These are phyloP conservation scores for Dentipellis fragilis DNA, from an alignment of 768 basidiomycete species.

Conservation along the genomic window DNA sequence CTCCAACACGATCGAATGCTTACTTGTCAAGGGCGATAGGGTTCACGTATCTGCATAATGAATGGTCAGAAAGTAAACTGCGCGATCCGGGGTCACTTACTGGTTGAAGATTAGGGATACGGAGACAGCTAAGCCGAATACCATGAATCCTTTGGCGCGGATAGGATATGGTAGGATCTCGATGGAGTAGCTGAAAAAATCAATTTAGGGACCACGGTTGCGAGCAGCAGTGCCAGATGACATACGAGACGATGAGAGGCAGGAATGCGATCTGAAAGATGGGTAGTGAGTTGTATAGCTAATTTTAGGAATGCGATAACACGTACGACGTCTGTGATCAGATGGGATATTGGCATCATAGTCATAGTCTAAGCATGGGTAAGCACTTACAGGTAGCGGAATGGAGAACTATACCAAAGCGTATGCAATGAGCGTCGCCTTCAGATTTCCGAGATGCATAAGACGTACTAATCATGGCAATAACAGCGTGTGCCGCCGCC, in stretches of 20 bases:
- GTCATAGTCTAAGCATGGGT: neutral
- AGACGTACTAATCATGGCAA: conserved; percentile 34
- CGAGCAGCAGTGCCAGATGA: neutral
- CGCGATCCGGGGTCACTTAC: neutral
- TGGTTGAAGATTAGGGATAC: conserved; percentile 40
- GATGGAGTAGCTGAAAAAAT: conserved; percentile 24
- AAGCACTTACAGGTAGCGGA: conserved; percentile 70
- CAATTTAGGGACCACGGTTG: neutral
- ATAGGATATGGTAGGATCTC: conserved; percentile 42
- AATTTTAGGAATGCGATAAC: conserved; percentile 18
- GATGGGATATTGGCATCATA: neutral
- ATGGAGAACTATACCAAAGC: conserved; percentile 44
- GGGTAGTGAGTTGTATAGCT: conserved; percentile 2
- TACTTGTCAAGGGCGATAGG: conserved; percentile 26
- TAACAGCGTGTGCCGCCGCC: conserved; percentile 30
- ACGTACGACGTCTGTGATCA: conserved; percentile 21
- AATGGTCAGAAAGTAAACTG: neutral
- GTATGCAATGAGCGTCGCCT: neutral
- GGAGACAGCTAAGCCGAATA: conserved; percentile 36
- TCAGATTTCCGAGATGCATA: no score
- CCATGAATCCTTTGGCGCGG: conserved; percentile 37
- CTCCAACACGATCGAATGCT: neutral
- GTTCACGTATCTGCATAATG: conserved; percentile 25
- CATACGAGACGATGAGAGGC: conserved; percentile 27
- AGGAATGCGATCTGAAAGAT: conserved; percentile 30